Evolutionary conservation across 2,329 filamentous ascomycete species (phyloP).

Genomic region (Colletotrichum sp.): DNA sequence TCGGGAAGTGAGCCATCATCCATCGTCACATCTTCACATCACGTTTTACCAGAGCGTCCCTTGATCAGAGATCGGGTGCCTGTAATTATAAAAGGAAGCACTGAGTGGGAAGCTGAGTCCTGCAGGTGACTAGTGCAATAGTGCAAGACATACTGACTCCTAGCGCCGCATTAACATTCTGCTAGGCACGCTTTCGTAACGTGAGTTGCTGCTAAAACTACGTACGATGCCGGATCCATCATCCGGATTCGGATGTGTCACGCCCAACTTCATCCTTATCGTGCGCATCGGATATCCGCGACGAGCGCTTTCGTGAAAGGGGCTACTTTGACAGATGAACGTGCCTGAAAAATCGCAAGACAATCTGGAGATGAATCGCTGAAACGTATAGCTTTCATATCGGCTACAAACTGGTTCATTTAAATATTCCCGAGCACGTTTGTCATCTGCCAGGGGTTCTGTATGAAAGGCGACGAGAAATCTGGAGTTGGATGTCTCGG

Average conservation of each 20-base stretch:
- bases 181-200: not conserved
- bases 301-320: not conserved
- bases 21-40: not conserved
- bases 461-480: not conserved
- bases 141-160: slow-evolving; percentile 2
- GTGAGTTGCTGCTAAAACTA: not conserved
- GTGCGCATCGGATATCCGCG: not conserved
- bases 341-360: not conserved
- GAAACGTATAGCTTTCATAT: not conserved
- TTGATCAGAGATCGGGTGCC: not conserved
- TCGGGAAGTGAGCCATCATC: slow-evolving; percentile 18
- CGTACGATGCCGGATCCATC: slow-evolving; percentile 3
- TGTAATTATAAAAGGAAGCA: not conserved
- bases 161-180: not conserved
- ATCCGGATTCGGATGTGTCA: slow-evolving; percentile 12
- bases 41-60: not conserved
- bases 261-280: not conserved
- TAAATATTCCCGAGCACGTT: not conserved
- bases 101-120: not conserved
- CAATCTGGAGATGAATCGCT: not conserved
- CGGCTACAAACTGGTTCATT: not conserved
- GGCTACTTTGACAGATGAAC: not conserved
- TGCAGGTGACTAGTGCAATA: not conserved
- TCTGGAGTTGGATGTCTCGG: not conserved
- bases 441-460: not conserved